These are phyloP conservation scores for Tinospora cordifolia DNA, from an alignment of 164 flowering plant species.

Conservation along the genomic window DNA sequence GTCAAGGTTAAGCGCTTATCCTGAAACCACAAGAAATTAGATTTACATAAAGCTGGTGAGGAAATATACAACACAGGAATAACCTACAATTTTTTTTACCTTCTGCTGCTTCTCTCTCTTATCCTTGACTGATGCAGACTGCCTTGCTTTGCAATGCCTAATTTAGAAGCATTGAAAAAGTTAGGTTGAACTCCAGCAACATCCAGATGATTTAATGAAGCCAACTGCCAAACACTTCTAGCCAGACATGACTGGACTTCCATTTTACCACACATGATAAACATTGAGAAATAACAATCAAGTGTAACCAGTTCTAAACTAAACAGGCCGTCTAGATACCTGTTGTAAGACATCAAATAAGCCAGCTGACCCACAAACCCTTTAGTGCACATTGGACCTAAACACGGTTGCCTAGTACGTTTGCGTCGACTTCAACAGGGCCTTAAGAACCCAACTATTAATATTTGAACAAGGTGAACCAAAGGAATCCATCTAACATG, in stretches of 20 bases:
- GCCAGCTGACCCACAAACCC: neutral
- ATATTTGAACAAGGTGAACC: neutral
- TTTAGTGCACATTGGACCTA: neutral
- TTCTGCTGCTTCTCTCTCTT: conserved; percentile 88
- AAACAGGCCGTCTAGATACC: neutral
- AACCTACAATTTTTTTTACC: conserved; percentile 30
- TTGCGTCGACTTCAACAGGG: no score
- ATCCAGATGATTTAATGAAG: neutral
- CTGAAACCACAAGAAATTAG: conserved; percentile 33
- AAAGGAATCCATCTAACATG: neutral
- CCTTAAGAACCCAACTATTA: no score
- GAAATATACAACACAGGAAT: neutral
- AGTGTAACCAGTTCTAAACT: neutral
- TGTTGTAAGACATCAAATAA: neutral
- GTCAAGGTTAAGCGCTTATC: conserved; percentile 88
- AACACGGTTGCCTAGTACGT: no score
- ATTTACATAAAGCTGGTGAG: neutral
- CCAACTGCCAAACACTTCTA: no score
- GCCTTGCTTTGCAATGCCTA: conserved; percentile 93
- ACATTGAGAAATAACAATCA: neutral
- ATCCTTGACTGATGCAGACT: conserved; percentile 63
- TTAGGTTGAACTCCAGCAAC: neutral
- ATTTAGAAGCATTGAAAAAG: conserved; percentile 16
- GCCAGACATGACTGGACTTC: neutral
- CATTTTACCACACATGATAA: neutral